Evolutionary conservation across 129 eudicot genomes (phyloP).

Genomic region (Oenanthe sinensis): DNA sequence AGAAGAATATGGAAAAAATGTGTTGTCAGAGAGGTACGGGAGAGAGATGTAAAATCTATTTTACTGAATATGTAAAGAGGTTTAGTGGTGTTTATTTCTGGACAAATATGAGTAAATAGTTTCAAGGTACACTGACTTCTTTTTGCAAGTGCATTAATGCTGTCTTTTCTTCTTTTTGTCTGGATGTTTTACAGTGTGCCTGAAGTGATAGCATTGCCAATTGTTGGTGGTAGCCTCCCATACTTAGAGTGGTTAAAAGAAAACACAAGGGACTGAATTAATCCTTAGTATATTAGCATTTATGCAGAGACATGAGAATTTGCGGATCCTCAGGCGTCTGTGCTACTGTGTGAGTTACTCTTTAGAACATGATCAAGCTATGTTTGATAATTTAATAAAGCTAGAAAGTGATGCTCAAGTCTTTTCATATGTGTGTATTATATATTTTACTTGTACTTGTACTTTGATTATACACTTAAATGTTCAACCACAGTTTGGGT

Average conservation of each 20-base stretch:
- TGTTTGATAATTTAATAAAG: neutral
- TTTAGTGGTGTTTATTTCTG: neutral
- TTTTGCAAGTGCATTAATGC: neutral
- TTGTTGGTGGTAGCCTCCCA: slow-evolving; percentile 48
- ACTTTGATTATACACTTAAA: neutral
- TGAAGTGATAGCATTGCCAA: slow-evolving; percentile 67
- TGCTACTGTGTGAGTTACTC: neutral
- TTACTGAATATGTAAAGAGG: neutral
- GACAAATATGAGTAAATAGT: neutral
- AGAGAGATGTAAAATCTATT: too few relatives aligned
- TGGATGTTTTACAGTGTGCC: slow-evolving; percentile 47
- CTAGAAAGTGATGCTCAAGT: neutral
- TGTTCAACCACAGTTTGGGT: neutral
- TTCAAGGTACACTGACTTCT: neutral
- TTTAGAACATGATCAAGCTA: neutral
- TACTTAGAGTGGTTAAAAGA: slow-evolving; percentile 66
- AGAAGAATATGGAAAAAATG: neutral
- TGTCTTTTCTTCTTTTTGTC: neutral
- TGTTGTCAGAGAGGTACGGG: neutral
- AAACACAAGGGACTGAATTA: slow-evolving; percentile 46
- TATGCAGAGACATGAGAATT: neutral
- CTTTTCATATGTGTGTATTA: neutral
- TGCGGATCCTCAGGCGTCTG: neutral
- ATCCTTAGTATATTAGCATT: neutral
- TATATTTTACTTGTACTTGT: too few relatives aligned